Percentiles rank a stretch among this genome's conserved stretches.
phyloP scores from a whole-genome alignment of 306 rosid species.

The Abrus pulchellus region DNA sequence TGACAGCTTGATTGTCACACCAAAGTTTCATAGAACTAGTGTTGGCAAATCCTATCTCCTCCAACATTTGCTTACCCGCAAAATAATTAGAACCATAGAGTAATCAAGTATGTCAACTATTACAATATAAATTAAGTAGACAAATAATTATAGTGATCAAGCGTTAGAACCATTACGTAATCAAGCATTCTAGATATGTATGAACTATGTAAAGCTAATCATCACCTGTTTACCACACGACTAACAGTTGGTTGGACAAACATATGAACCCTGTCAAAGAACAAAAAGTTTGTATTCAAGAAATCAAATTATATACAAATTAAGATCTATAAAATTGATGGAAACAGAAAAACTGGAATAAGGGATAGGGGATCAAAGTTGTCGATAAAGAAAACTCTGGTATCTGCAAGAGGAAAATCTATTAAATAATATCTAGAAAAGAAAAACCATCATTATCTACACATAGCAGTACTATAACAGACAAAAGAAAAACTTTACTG shows the following conservation, averaged over 20 bases:
- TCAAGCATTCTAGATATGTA: constrained; percentile 5
- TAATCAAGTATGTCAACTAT: constrained; percentile 7
- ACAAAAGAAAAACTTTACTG: neutral
- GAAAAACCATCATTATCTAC: neutral
- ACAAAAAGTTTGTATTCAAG: constrained; percentile 32
- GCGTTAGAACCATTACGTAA: neutral
- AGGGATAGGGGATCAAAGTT: constrained; percentile 7
- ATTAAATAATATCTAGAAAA: constrained; percentile 6
- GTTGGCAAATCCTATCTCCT: no score
- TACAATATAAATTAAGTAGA: constrained; percentile 28
- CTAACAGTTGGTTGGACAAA: constrained; percentile 90
- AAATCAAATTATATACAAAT: constrained; percentile 35
- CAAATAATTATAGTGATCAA: neutral
- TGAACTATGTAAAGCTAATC: constrained; percentile 43
- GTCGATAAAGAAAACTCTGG: constrained; percentile 24
- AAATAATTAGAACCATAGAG: constrained; percentile 10
- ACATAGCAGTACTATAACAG: neutral
- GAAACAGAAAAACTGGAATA: constrained; percentile 9
- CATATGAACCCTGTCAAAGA: constrained; percentile 82
- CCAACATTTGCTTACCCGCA: neutral
- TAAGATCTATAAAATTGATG: constrained; percentile 28
- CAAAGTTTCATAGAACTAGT: no score
- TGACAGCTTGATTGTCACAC: no score
- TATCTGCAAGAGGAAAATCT: neutral
- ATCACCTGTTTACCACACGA: constrained; percentile 91